These are phyloP conservation scores for Hyphodiscus hymeniophilus DNA, from an alignment of 495 filamentous ascomycete species.

Conservation along the genomic window DNA sequence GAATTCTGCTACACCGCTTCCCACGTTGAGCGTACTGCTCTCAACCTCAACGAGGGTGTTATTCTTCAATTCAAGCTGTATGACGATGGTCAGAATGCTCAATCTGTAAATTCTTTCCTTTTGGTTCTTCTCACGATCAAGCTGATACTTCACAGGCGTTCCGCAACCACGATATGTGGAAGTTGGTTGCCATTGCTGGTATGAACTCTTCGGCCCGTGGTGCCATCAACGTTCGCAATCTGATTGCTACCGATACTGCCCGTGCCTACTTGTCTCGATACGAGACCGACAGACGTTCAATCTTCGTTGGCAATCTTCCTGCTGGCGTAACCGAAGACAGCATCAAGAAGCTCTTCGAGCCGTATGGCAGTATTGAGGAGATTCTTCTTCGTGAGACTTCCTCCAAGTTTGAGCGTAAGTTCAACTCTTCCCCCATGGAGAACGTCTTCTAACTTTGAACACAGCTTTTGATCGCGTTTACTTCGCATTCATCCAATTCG, in stretches of 20 bases:
- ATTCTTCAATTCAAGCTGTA: constrained; percentile 42
- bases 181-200: constrained; percentile 12
- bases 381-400: constrained; percentile 32
- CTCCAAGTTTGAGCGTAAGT: constrained; percentile 29
- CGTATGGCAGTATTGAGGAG: constrained; percentile 32
- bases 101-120: constrained; percentile 24
- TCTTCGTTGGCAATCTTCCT: constrained; percentile 45
- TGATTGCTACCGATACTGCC: constrained; percentile 7
- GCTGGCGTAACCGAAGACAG: constrained; percentile 27
- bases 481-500: constrained; percentile 51
- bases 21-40: constrained; percentile 23
- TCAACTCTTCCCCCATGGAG: not conserved
- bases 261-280: constrained; percentile 32
- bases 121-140: not conserved
- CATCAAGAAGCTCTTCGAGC: constrained; percentile 29
- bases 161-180: constrained; percentile 17
- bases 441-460: not conserved
- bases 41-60: constrained; percentile 32
- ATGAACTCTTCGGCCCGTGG: constrained; percentile 20
- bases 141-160: constrained; percentile 9
- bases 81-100: constrained; percentile 31
- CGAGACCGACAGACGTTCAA: constrained; percentile 38
- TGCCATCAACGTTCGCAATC: not conserved
- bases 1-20: constrained; percentile 5
- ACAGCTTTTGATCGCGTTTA: constrained; percentile 24